These are phyloP conservation scores for Priceomyces medius DNA, from an alignment of 805 yeast genomes.

Conservation along the genomic window DNA sequence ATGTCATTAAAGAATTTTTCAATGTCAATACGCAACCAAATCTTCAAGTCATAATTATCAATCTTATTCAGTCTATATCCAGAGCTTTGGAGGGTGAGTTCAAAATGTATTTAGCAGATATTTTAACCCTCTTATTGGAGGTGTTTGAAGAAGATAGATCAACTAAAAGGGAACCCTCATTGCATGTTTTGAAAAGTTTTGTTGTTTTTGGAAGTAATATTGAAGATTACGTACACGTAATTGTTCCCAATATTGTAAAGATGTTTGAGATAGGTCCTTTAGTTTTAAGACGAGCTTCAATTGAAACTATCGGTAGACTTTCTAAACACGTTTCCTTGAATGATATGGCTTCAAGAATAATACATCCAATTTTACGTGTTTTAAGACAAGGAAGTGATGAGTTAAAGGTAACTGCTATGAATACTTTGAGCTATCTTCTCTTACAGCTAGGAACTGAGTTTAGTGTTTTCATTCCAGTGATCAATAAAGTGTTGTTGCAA, in stretches of 20 bases:
- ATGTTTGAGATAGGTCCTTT: slow-evolving; percentile 73
- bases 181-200: slow-evolving; percentile 76
- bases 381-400: slow-evolving; percentile 55
- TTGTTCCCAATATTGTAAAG: slow-evolving; percentile 81
- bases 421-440: slow-evolving; percentile 73
- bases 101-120: slow-evolving; percentile 74
- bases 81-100: slow-evolving; percentile 90
- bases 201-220: slow-evolving; percentile 84
- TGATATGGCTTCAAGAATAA: slow-evolving; percentile 87
- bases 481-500: slow-evolving; percentile 62
- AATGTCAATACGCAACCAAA: slow-evolving; percentile 42
- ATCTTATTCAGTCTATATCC: slow-evolving; percentile 79
- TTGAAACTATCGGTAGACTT: slow-evolving; percentile 78
- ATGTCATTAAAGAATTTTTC: slow-evolving; percentile 73
- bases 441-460: slow-evolving; percentile 84
- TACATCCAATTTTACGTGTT: slow-evolving; percentile 81
- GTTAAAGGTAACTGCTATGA: slow-evolving; percentile 63
- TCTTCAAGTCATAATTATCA: slow-evolving; percentile 75
- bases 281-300: slow-evolving; percentile 65
- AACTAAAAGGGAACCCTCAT: slow-evolving; percentile 56
- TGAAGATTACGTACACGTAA: slow-evolving; percentile 83
- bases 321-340: slow-evolving; percentile 69
- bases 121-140: slow-evolving; percentile 72
- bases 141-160: slow-evolving; percentile 74
- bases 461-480: slow-evolving; percentile 79